phyloP scores from a whole-genome alignment of 2,329 filamentous ascomycete genomes.

The Apiospora arundinis region DNA sequence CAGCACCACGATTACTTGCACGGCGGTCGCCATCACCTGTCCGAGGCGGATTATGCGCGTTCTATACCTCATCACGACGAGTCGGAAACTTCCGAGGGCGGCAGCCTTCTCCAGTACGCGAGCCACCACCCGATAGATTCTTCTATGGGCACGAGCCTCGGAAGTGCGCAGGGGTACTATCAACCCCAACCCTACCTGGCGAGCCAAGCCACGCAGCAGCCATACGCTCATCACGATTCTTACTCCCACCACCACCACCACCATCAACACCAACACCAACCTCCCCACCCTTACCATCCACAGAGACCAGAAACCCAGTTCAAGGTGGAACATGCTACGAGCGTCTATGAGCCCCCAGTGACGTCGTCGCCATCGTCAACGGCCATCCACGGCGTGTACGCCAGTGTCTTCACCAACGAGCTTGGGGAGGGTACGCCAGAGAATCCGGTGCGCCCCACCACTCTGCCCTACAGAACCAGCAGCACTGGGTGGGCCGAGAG shows the following conservation, averaged over 20 bases:
- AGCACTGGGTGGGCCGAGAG: neutral
- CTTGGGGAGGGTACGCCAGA: slow-evolving; percentile 17
- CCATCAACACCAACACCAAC: neutral
- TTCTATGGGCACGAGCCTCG: slow-evolving; percentile 3
- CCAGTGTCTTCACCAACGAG: slow-evolving; percentile 13
- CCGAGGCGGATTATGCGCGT: neutral
- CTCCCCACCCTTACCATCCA: neutral
- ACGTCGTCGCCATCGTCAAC: neutral
- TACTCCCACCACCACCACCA: neutral
- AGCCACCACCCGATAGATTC: neutral
- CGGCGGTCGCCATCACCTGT: neutral
- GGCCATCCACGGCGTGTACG: slow-evolving; percentile 9
- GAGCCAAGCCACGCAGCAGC: slow-evolving; percentile 6
- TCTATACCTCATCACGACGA: neutral
- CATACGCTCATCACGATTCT: neutral
- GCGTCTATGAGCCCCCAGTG: slow-evolving; percentile 11
- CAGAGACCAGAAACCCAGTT: neutral
- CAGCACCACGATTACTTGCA: neutral
- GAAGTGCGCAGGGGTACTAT: neutral
- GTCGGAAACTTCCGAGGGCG: neutral
- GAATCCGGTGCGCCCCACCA: slow-evolving; percentile 13
- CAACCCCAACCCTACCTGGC: neutral
- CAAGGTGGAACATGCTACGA: slow-evolving; percentile 21
- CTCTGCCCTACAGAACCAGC: slow-evolving; percentile 19
- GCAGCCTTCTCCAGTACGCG: slow-evolving; percentile 2